Evolutionary conservation across 2,329 filamentous ascomycete species (phyloP), one percentile per base, ranked within the genome.

Genomic region (Ophiostoma sp.): DNA sequence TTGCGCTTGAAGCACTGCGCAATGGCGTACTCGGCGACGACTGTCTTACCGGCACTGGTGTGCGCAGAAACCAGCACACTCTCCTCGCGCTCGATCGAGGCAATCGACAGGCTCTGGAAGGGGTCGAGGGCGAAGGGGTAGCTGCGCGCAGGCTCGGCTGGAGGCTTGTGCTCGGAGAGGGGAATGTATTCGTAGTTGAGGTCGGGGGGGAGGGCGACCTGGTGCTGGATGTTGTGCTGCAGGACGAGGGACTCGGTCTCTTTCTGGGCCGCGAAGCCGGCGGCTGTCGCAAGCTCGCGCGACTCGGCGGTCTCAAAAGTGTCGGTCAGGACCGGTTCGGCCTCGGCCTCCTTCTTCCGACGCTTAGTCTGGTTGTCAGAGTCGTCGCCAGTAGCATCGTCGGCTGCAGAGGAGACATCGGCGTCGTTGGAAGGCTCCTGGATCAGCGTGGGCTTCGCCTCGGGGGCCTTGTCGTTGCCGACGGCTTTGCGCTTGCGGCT

Each of bases 191-290:
- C 90, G 81, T 96, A 96, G 79, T 96, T 92, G 68, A 96, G 91
- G 77, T 96, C 92, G 9, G 94, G 93, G 2, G 95, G 95, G 27
- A 99, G 83, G 12, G 95, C 92, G 73, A 98, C 95, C 80, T 99
- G 94, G 83, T 99, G 95, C 79, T 96, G 93, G 74, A 99, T 96
- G 81, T 99, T 97, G 81, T 99, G 96, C 64, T 92, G 94, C 66
- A 99, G 80, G 36, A 96, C 89, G 41, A 99, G 87, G 5, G 89
- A 87, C 64, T 87, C 82, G 41, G 84, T 81, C 67, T 93, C 90
- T 72, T 87, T 77, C 78, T 82, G 70, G 84, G 87, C 70, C 16
- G 84, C 81, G 68, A 88, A 83, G 8, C 91, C 93, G 44, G 89
- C 87, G 5, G 92, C 89, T 40, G 89, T 90, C 36, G 90, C 92